Evolutionary conservation across 768 basidiomycete genomes (phyloP).

Genomic region (Sporobolomyces pararoseus): DNA sequence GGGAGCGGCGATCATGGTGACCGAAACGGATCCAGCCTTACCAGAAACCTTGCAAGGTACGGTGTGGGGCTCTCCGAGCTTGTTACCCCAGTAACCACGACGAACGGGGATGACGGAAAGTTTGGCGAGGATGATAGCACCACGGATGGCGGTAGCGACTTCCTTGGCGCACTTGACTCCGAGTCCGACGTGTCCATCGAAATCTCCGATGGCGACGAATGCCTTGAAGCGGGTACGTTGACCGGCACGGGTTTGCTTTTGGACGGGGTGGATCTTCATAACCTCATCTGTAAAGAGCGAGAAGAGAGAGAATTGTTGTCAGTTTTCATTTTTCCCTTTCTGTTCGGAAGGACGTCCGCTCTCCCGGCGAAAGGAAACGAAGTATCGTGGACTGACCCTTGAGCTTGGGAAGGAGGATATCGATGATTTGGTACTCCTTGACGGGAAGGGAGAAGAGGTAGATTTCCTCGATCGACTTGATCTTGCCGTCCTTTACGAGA

Average conservation of each 20-base stretch:
- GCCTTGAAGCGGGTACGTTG: conserved; percentile 99
- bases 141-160: conserved; percentile 98
- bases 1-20: conserved; percentile 95
- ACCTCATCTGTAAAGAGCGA: conserved; percentile 64
- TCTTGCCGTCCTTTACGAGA: conserved; percentile 98
- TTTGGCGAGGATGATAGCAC: conserved; percentile 98
- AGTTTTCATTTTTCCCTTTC: too few relatives aligned
- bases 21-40: conserved; percentile 99
- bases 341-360: too few relatives aligned
- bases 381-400: conserved; percentile 75
- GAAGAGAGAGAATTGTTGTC: background rate
- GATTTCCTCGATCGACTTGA: conserved; percentile 99
- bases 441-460: conserved; percentile 99
- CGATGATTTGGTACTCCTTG: conserved; percentile 99
- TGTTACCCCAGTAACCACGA: conserved; percentile 99
- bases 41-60: conserved; percentile 98
- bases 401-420: conserved; percentile 97
- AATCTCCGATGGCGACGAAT: conserved; percentile 98
- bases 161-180: conserved; percentile 99
- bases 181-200: conserved; percentile 96
- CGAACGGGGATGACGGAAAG: conserved; percentile 96
- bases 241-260: conserved; percentile 99
- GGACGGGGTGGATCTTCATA: conserved; percentile 99
- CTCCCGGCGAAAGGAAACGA: too few relatives aligned
- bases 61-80: conserved; percentile 97